Percentiles rank a stretch among this genome's conserved stretches.
phyloP scores from a whole-genome alignment of 106 monocot genomes.

The Dactylorhiza incarnata region DNA sequence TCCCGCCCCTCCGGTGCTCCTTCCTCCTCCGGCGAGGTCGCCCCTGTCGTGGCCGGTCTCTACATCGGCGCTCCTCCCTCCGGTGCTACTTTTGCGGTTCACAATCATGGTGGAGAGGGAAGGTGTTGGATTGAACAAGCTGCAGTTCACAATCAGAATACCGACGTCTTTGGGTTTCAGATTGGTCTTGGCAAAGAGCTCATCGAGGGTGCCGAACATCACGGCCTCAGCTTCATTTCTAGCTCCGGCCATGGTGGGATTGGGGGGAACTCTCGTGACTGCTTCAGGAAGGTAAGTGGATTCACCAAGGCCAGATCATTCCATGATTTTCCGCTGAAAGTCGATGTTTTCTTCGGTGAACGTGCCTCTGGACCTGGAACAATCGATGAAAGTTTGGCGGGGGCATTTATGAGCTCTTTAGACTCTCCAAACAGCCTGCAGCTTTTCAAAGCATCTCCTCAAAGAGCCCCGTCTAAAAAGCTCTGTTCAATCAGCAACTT shows the following conservation, averaged over 20 bases:
- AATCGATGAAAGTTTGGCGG: constrained; percentile 9
- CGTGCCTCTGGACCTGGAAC: background rate
- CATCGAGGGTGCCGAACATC: constrained; percentile 15
- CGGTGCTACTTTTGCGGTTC: no score
- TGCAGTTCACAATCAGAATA: constrained; percentile 16
- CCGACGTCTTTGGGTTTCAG: constrained; percentile 14
- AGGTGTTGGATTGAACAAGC: constrained; percentile 20
- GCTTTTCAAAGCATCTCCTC: no score
- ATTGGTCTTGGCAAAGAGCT: constrained; percentile 8
- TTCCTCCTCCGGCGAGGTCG: no score
- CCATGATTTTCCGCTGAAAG: constrained; percentile 11
- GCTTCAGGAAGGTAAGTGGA: constrained; percentile 15
- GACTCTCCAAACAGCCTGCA: no score
- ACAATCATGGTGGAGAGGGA: constrained; percentile 15
- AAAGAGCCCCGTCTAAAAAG: no score
- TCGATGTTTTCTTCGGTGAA: constrained; percentile 14
- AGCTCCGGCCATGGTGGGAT: constrained; percentile 14
- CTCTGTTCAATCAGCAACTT: no score
- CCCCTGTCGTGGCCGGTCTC: no score
- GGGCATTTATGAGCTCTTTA: constrained; percentile 3
- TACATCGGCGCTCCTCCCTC: no score
- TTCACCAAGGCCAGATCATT: constrained; percentile 16
- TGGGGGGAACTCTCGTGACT: constrained; percentile 7
- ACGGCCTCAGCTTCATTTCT: constrained; percentile 14
- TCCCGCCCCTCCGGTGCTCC: no score